Conservation (phyloP, 2,329 filamentous ascomycete species). For the Lasiodiplodia sp. region DNA sequence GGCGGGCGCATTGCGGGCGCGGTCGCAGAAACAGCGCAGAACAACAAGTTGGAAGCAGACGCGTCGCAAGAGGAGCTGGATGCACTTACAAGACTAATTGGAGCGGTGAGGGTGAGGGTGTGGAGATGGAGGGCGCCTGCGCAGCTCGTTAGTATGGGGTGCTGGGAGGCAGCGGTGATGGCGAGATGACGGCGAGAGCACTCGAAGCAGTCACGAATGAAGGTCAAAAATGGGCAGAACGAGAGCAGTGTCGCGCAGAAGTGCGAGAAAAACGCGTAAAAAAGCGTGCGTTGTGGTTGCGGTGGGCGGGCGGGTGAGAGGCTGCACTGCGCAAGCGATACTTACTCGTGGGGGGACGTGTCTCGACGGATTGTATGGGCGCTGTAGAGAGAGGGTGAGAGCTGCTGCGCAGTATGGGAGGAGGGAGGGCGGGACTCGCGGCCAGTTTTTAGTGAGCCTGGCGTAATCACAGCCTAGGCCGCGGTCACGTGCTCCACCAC, state of each 20-base stretch:
- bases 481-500: slow-evolving; percentile 11
- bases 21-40: slow-evolving; percentile 29
- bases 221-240: slow-evolving; percentile 30
- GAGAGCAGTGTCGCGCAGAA: slow-evolving; percentile 35
- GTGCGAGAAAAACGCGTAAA: slow-evolving; percentile 32
- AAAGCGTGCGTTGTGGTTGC: slow-evolving; percentile 40
- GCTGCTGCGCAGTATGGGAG: slow-evolving; percentile 23
- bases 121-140: slow-evolving; percentile 16
- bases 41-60: slow-evolving; percentile 24
- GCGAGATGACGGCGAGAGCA: slow-evolving; percentile 20
- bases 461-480: slow-evolving; percentile 27
- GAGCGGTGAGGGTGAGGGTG: slow-evolving; percentile 32
- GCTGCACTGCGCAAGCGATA: slow-evolving; percentile 28
- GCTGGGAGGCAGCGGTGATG: slow-evolving; percentile 17
- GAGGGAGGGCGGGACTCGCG: not conserved
- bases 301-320: slow-evolving; percentile 36
- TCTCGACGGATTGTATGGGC: slow-evolving; percentile 28
- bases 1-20: slow-evolving; percentile 29
- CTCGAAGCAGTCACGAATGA: slow-evolving; percentile 41
- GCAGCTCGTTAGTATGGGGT: slow-evolving; percentile 14
- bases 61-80: slow-evolving; percentile 13
- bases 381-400: slow-evolving; percentile 28
- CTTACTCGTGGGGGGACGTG: slow-evolving; percentile 29
- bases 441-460: slow-evolving; percentile 25
- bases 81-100: slow-evolving; percentile 37